Conservation (phyloP, 2,329 filamentous ascomycete species). For the Leptographium radiaticola region DNA sequence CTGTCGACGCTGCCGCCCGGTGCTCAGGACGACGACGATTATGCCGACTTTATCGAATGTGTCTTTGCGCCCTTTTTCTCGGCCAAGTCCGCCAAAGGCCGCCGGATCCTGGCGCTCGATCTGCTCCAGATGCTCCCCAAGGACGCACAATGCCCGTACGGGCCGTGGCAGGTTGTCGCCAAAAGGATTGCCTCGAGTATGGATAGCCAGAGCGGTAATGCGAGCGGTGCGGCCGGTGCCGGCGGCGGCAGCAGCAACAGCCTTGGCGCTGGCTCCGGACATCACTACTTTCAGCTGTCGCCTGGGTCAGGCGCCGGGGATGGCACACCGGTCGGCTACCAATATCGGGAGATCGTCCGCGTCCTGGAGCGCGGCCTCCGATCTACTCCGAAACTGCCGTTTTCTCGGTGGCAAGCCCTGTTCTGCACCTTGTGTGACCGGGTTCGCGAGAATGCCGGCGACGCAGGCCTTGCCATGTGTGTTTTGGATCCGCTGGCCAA, state of each 20-base stretch:
- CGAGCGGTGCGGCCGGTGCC: neutral
- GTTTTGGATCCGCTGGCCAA: conserved; percentile 61
- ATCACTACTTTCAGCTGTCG: conserved; percentile 3
- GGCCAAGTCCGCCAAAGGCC: conserved; percentile 29
- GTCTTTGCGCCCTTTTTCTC: conserved; percentile 47
- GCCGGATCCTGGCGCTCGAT: conserved; percentile 34
- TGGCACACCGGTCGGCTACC: conserved; percentile 43
- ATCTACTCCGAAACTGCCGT: conserved; percentile 33
- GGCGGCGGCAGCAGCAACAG: neutral
- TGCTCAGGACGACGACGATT: conserved; percentile 31
- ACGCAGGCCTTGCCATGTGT: conserved; percentile 50
- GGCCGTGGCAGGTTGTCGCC: conserved; percentile 38
- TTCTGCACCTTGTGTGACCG: conserved; percentile 43
- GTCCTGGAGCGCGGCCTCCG: conserved; percentile 52
- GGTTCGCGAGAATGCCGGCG: conserved; percentile 50
- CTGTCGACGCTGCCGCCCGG: conserved; percentile 38
- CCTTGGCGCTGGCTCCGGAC: neutral
- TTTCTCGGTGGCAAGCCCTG: conserved; percentile 36
- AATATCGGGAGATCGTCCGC: conserved; percentile 56
- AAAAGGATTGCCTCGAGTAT: conserved; percentile 30
- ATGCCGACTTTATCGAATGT: conserved; percentile 31
- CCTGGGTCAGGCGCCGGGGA: conserved; percentile 2
- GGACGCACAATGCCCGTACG: conserved; percentile 31
- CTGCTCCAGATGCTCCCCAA: conserved; percentile 35
- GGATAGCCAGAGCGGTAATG: conserved; percentile 15